These are phyloP conservation scores for Pseudomassariella vexata DNA, from an alignment of 2,329 filamentous ascomycete species.

Conservation along the genomic window DNA sequence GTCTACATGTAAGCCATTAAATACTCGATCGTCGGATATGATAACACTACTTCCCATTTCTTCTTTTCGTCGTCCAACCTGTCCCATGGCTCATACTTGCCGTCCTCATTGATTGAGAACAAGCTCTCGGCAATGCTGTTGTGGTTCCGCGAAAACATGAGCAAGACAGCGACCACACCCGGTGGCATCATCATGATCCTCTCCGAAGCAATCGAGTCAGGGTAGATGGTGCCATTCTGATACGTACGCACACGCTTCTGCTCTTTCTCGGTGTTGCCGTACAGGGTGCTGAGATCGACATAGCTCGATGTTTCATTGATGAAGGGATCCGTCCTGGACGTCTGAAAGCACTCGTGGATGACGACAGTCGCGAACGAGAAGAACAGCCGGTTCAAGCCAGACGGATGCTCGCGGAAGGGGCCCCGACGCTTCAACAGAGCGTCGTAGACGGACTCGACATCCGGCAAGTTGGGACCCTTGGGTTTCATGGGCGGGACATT, in stretches of 20 bases:
- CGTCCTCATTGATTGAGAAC: slow-evolving; percentile 34
- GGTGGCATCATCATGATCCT: slow-evolving; percentile 43
- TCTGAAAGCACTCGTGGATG: slow-evolving; percentile 42
- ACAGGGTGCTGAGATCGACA: slow-evolving; percentile 39
- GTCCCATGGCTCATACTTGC: slow-evolving; percentile 35
- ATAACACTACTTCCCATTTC: slow-evolving; percentile 27
- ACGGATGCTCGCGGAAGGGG: slow-evolving; percentile 35
- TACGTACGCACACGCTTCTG: slow-evolving; percentile 36
- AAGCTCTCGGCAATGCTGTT: slow-evolving; percentile 34
- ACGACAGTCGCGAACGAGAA: slow-evolving; percentile 42
- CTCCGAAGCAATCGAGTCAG: slow-evolving; percentile 36
- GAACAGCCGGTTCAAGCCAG: slow-evolving; percentile 36
- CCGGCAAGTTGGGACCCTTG: slow-evolving; percentile 42
- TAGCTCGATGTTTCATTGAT: slow-evolving; percentile 41
- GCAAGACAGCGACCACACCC: slow-evolving; percentile 32
- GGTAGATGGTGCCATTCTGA: slow-evolving; percentile 33
- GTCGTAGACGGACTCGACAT: slow-evolving; percentile 41
- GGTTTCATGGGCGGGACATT: slow-evolving; percentile 38
- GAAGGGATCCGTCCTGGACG: slow-evolving; percentile 29
- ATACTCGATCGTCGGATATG: too few relatives aligned
- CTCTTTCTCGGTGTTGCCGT: slow-evolving; percentile 36
- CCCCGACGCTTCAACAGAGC: slow-evolving; percentile 34
- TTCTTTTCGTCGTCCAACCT: slow-evolving; percentile 27
- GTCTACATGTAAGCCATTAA: slow-evolving; percentile 6
- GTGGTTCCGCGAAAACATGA: slow-evolving; percentile 40